A percentile compares a stretch with the other conserved stretches of the same genome.
These are phyloP conservation scores for Paramarasmius palmivorus DNA, from an alignment of 1,284 basidiomycete genomes.

Conservation along the genomic window DNA sequence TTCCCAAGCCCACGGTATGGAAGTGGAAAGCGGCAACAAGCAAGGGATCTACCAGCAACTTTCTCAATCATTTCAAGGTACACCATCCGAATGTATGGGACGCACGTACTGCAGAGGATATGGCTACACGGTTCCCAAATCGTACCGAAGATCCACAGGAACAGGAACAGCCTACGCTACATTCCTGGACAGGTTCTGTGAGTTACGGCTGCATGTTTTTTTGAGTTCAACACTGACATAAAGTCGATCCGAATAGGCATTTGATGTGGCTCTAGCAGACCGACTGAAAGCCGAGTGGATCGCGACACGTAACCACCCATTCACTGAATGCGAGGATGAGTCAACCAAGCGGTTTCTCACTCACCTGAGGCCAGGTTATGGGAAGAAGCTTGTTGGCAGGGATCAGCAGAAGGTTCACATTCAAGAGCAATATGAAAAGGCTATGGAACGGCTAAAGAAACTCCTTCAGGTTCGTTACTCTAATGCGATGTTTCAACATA, in stretches of 20 bases:
- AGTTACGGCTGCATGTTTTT: neutral
- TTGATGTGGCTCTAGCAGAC: neutral
- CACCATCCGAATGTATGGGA: neutral
- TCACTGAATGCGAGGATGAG: neutral
- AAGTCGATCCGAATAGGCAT: neutral
- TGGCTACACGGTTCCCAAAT: neutral
- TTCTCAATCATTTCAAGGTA: neutral
- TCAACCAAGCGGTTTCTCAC: neutral
- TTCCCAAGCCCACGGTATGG: neutral
- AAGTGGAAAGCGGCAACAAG: neutral
- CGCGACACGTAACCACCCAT: neutral
- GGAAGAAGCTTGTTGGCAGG: neutral
- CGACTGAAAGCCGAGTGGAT: neutral
- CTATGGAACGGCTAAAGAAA: neutral
- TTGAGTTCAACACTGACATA: too few species aligned
- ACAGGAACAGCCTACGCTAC: neutral
- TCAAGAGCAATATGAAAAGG: neutral
- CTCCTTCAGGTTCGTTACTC: neutral
- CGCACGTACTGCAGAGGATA: neutral
- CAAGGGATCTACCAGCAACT: slow-evolving; percentile 3
- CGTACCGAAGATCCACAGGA: neutral
- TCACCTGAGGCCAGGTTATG: slow-evolving; percentile 5
- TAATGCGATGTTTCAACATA: neutral
- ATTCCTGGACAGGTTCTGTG: neutral
- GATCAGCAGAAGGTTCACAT: neutral